Base-by-base conservation (phyloP, 2,329 filamentous ascomycete genomes). In the Ophiostoma triangulosporum region DNA sequence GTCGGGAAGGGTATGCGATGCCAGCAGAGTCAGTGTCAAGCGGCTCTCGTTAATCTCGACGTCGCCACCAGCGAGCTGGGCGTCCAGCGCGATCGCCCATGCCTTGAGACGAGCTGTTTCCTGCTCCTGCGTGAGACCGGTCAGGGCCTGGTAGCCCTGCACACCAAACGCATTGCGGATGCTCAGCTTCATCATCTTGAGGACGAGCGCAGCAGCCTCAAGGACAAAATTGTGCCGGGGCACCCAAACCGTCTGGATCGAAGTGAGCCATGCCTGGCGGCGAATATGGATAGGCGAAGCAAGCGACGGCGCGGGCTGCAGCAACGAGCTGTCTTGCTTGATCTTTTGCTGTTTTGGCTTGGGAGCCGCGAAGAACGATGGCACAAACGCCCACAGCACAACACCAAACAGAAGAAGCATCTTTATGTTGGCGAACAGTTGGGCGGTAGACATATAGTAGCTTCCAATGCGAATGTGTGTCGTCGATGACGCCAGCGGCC, bases 21-120 rank as follows among this genome's bases (percentile, higher is more conserved):
- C 89, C 62, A 96, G 83, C 26, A 96, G 75, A 0, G 90, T 95
- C 50, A 96, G 73, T 0, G 91, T 79, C 31, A 96, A 74, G 50
- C 91, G 82, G 66, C 87, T 89, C 67, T 86, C 89, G 72, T 85
- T 95, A 60, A 96, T 86, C 65, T 95, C 87, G 8, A 84, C 78
- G 66, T 96, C 91, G 14, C 91, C 90, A 40, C 91, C 91, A 9
- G 88, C 88, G 20, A 97, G 76, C 66, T 96, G 91, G 26, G 91
- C 89, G 66, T 97, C 91, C 53, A 96, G 77, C 14, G 90, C 90
- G 62, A 95, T 95, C 32, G 84, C 79, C 91, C 91, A 97, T 0
- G 89, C 88, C 69, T 95, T 93, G 62, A 95, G 78, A 27, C 91
- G 80, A 6, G 88, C 90, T 51, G 78, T 80, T 66, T 96, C 91